phyloP scores from a whole-genome alignment of 2,329 filamentous ascomycete genomes.

The Sclerotinia glacialis region DNA sequence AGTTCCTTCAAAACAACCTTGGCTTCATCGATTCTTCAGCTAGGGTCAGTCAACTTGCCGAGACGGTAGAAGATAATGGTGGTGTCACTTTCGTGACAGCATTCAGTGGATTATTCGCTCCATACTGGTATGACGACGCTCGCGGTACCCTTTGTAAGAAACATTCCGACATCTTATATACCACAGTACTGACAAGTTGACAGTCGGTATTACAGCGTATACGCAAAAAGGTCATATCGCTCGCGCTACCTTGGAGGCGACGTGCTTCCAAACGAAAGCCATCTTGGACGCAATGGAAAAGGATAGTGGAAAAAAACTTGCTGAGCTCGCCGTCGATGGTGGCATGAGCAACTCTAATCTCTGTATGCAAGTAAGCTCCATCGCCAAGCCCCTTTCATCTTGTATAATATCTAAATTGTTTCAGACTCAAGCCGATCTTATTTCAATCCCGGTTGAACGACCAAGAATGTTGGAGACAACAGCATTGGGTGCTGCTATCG shows the following conservation, averaged over 20 bases:
- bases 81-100: slow-evolving; percentile 69
- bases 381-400: background rate
- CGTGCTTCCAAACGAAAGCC: slow-evolving; percentile 71
- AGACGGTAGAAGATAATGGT: slow-evolving; percentile 63
- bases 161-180: background rate
- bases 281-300: slow-evolving; percentile 71
- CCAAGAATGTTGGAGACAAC: slow-evolving; percentile 83
- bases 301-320: slow-evolving; percentile 63
- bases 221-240: slow-evolving; percentile 70
- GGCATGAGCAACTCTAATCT: slow-evolving; percentile 71
- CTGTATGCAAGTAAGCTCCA: slow-evolving; percentile 60
- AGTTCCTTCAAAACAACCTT: slow-evolving; percentile 66
- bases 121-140: slow-evolving; percentile 75
- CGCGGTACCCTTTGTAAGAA: slow-evolving; percentile 64
- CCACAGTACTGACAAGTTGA: slow-evolving; percentile 22
- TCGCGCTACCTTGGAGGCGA: slow-evolving; percentile 68
- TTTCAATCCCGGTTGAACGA: slow-evolving; percentile 73
- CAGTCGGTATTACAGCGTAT: slow-evolving; percentile 65
- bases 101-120: slow-evolving; percentile 70
- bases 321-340: slow-evolving; percentile 65
- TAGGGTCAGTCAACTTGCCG: slow-evolving; percentile 63
- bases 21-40: slow-evolving; percentile 59
- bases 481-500: slow-evolving; percentile 76
- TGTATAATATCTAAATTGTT: background rate
- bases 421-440: slow-evolving; percentile 75